Evolutionary conservation across 805 yeast species (phyloP).

Genomic region (Clavispora santaluciae): DNA sequence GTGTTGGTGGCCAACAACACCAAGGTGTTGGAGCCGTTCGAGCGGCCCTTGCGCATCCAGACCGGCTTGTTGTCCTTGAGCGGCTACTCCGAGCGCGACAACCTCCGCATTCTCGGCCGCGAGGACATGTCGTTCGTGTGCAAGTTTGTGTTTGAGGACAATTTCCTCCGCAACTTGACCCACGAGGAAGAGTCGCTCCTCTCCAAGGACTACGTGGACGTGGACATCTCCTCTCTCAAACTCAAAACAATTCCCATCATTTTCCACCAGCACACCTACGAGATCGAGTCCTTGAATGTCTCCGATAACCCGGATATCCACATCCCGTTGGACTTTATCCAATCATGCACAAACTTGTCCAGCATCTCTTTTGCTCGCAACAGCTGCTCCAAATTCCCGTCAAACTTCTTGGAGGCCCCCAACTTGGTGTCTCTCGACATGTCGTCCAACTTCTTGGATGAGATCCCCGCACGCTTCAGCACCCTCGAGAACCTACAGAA

Average conservation of each 20-base stretch:
- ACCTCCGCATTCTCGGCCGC: conserved; percentile 71
- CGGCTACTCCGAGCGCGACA: conserved; percentile 78
- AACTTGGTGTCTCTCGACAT: conserved; percentile 64
- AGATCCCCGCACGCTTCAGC: conserved; percentile 54
- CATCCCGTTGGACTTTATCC: conserved; percentile 81
- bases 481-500: conserved; percentile 50
- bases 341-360: conserved; percentile 67
- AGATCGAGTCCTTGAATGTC: conserved; percentile 75
- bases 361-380: conserved; percentile 66
- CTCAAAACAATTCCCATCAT: conserved; percentile 81
- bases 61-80: conserved; percentile 64
- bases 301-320: conserved; percentile 83
- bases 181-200: conserved; percentile 68
- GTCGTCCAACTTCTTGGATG: conserved; percentile 71
- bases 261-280: conserved; percentile 73
- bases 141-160: conserved; percentile 68
- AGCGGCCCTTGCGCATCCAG: conserved; percentile 75
- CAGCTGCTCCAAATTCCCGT: conserved; percentile 71
- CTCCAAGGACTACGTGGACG: conserved; percentile 63
- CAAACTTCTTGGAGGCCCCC: conserved; percentile 64
- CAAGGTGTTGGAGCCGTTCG: conserved; percentile 65
- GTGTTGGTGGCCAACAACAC: conserved; percentile 72
- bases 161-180: conserved; percentile 54
- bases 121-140: conserved; percentile 80
- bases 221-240: conserved; percentile 66